Conservation (phyloP, 495 filamentous ascomycete species). For the Lichina pygmaea region DNA sequence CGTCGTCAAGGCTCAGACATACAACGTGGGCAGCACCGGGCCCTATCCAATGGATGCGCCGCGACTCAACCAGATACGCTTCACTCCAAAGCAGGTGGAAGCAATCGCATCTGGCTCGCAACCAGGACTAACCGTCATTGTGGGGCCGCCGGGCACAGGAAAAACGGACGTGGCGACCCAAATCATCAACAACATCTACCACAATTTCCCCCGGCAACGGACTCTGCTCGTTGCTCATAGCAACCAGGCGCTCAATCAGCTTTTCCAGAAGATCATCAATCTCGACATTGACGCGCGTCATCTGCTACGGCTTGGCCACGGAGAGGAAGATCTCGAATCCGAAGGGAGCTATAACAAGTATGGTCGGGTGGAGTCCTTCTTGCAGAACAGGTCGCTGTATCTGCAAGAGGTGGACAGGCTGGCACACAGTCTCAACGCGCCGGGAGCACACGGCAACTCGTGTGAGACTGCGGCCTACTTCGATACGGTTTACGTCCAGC, state of each 20-base stretch:
- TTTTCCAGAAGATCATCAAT: constrained; percentile 94
- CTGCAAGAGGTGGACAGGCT: constrained; percentile 69
- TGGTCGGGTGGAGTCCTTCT: constrained; percentile 83
- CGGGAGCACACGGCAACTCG: constrained; percentile 76
- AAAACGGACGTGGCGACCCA: constrained; percentile 98
- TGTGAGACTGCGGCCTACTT: constrained; percentile 97
- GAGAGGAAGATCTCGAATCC: constrained; percentile 78
- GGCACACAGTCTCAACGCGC: constrained; percentile 55
- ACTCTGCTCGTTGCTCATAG: constrained; percentile 89
- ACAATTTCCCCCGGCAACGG: constrained; percentile 80
- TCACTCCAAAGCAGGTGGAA: constrained; percentile 75
- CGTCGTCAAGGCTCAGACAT: constrained; percentile 61
- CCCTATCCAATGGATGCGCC: constrained; percentile 79
- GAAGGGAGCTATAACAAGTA: constrained; percentile 79
- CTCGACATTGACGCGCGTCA: constrained; percentile 92
- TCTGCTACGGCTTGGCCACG: constrained; percentile 74
- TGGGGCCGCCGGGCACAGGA: constrained; percentile 86
- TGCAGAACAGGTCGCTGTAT: constrained; percentile 60
- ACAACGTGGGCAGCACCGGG: constrained; percentile 70
- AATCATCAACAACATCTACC: constrained; percentile 97
- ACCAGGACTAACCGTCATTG: constrained; percentile 79
- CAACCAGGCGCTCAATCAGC: constrained; percentile 91
- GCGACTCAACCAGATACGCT: constrained; percentile 58
- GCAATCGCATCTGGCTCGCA: constrained; percentile 87
- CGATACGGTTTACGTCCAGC: constrained; percentile 68